These are phyloP conservation scores for Macrophomina pseudophaseolina DNA, from an alignment of 2,329 filamentous ascomycete genomes.

Conservation along the genomic window DNA sequence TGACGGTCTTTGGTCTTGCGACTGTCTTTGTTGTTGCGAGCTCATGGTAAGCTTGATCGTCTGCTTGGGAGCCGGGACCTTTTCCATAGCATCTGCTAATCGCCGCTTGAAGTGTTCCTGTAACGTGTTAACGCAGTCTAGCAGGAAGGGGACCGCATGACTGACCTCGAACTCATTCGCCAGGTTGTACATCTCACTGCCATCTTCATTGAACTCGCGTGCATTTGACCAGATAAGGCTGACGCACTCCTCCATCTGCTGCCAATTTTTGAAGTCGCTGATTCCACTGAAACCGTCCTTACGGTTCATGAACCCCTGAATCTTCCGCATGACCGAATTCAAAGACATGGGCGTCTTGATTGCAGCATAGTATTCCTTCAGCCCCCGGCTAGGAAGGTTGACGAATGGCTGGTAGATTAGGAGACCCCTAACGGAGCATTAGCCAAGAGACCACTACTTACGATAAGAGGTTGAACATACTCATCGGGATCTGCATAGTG, in stretches of 20 bases:
- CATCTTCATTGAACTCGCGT: slow-evolving; percentile 88
- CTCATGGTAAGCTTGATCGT: slow-evolving; percentile 80
- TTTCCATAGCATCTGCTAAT: slow-evolving; percentile 72
- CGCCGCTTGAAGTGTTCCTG: slow-evolving; percentile 72
- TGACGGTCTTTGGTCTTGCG: slow-evolving; percentile 41
- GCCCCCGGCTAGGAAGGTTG: slow-evolving; percentile 73
- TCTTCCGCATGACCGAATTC: slow-evolving; percentile 75
- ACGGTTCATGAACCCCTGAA: slow-evolving; percentile 74
- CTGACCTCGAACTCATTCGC: slow-evolving; percentile 79
- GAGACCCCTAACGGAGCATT: slow-evolving; percentile 56
- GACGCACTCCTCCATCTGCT: slow-evolving; percentile 77
- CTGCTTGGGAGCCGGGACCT: slow-evolving; percentile 74
- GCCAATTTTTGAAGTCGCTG: slow-evolving; percentile 82
- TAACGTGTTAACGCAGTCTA: not conserved
- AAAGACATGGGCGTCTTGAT: slow-evolving; percentile 83
- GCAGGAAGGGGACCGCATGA: slow-evolving; percentile 11
- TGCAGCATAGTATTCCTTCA: slow-evolving; percentile 86
- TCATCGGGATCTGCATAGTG: slow-evolving; percentile 62
- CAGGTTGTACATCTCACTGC: slow-evolving; percentile 79
- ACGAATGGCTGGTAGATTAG: slow-evolving; percentile 77
- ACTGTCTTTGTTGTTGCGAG: slow-evolving; percentile 30
- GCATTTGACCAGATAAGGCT: slow-evolving; percentile 88
- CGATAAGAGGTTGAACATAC: slow-evolving; percentile 5
- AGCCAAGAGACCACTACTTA: not conserved
- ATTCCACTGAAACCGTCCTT: slow-evolving; percentile 59